phyloP scores from a whole-genome alignment of 768 basidiomycete genomes.

The Piloderma croceum region DNA sequence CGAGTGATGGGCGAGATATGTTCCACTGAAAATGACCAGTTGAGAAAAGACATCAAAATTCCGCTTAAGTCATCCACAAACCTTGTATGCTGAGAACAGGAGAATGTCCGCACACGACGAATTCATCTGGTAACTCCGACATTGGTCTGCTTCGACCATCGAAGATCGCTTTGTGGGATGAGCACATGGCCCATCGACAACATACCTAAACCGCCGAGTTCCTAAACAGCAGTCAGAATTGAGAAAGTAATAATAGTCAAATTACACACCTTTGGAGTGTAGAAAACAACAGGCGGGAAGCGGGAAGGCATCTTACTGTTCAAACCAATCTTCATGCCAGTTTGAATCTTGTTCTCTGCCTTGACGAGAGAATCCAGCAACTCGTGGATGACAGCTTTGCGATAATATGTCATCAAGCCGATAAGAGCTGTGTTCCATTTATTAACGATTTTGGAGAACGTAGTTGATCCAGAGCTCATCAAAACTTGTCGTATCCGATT shows the following conservation, averaged over 20 bases:
- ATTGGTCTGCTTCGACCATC: slow-evolving; percentile 98
- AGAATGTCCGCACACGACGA: slow-evolving; percentile 99
- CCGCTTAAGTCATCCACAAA: slow-evolving; percentile 24
- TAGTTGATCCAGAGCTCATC: slow-evolving; percentile 98
- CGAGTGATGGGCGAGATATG: slow-evolving; percentile 90
- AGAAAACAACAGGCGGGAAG: slow-evolving; percentile 96
- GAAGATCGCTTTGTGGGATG: slow-evolving; percentile 94
- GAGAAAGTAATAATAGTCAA: background rate
- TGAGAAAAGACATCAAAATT: background rate
- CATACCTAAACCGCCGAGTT: slow-evolving; percentile 97
- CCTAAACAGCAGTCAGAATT: slow-evolving; percentile 34
- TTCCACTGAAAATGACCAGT: slow-evolving; percentile 65
- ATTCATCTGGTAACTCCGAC: slow-evolving; percentile 99
- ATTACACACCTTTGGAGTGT: slow-evolving; percentile 74
- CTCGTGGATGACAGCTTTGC: slow-evolving; percentile 96
- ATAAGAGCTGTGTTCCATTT: slow-evolving; percentile 97
- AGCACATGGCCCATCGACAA: slow-evolving; percentile 99
- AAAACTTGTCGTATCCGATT: slow-evolving; percentile 94
- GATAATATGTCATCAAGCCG: slow-evolving; percentile 96
- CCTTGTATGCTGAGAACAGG: slow-evolving; percentile 91
- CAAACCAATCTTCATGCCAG: slow-evolving; percentile 98
- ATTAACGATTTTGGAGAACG: slow-evolving; percentile 98
- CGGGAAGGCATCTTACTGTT: slow-evolving; percentile 99
- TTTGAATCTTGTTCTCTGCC: slow-evolving; percentile 99
- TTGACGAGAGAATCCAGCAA: slow-evolving; percentile 94